Base-by-base conservation (phyloP, 352 stramenopile species). In the Pythium graminicola region DNA sequence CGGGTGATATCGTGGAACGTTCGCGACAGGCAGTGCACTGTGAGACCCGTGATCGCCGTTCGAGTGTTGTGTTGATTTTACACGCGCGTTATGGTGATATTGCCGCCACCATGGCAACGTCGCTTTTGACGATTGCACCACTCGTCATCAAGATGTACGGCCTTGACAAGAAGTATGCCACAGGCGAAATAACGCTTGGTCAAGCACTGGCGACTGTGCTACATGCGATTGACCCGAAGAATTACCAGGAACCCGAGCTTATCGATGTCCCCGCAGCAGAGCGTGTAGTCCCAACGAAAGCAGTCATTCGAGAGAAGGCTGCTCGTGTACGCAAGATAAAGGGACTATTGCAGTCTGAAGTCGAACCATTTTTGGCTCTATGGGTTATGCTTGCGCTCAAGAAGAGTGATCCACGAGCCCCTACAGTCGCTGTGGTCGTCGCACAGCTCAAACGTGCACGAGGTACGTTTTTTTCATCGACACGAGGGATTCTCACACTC, bases 81-180 rank as follows among this genome's bases (percentile, higher is more conserved):
- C 72, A 69, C 24, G 60, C 67, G 20, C 58, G 67, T 17, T 80
- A 74, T 42, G 64, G 67, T 11, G 50, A 69, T 17, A 29, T 29
- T 6, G 49, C 62, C 41, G 60, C 65, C 27, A 23, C 32, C 24
- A 39, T 80, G 53, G 32, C 24, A 41, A 50, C 36, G 35, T 67
- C 60, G 50, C 28, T 69, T 1, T 10, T 51, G 22, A 43, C 24
- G 2, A 57, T 73, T 17, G 56, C 33, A 16, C 50, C 64, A 26
- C 29, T 47, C 5, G 26, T 68, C 19, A 47, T 67, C 40, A 26
- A 32, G 29, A 38, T 49, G 33, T 23, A 31, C 14, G 26, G 8
- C 13, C 46, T 42, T 23, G 11, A 38, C 19, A 27, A 3, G 19
- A 13, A 47, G 33, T 39, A 22, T 23, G 43, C 10, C 14, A 26